Conservation (phyloP, 192 early-diverging fungal species). For the Coemansia sp. region DNA sequence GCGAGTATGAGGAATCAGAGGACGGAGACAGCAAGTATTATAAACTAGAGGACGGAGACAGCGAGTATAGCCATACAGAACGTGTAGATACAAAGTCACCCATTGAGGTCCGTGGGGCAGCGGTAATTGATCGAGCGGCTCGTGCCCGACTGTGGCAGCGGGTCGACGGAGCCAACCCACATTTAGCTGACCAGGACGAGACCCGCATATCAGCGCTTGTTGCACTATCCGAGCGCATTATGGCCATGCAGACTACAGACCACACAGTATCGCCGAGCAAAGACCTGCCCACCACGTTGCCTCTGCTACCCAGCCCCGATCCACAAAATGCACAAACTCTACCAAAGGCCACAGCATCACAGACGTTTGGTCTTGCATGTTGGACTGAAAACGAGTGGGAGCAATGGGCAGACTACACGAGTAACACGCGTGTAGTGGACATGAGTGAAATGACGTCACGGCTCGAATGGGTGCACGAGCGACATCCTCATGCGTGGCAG, state of each 20-base stretch:
- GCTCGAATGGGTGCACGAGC: slow-evolving; percentile 37
- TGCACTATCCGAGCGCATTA: slow-evolving; percentile 18
- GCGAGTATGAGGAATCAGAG: too few relatives aligned
- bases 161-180: neutral
- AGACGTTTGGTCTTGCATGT: neutral
- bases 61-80: neutral
- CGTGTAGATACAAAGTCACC: neutral
- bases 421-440: neutral
- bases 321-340: too few relatives aligned
- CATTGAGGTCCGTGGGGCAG: neutral
- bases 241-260: neutral
- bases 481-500: slow-evolving; percentile 25
- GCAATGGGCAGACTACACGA: slow-evolving; percentile 23
- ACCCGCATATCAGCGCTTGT: slow-evolving; percentile 21
- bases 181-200: slow-evolving; percentile 13
- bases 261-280: neutral
- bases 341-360: neutral
- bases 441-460: slow-evolving; percentile 15
- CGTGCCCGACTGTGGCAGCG: slow-evolving; percentile 29
- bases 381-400: slow-evolving; percentile 37
- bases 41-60: too few relatives aligned
- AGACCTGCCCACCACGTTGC: neutral
- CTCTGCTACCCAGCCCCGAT: too few relatives aligned
- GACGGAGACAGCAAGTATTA: too few relatives aligned
- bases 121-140: slow-evolving; percentile 20